Evolutionary conservation across 805 yeast genomes (phyloP).

Genomic region (Pichia phayaonensis): DNA sequence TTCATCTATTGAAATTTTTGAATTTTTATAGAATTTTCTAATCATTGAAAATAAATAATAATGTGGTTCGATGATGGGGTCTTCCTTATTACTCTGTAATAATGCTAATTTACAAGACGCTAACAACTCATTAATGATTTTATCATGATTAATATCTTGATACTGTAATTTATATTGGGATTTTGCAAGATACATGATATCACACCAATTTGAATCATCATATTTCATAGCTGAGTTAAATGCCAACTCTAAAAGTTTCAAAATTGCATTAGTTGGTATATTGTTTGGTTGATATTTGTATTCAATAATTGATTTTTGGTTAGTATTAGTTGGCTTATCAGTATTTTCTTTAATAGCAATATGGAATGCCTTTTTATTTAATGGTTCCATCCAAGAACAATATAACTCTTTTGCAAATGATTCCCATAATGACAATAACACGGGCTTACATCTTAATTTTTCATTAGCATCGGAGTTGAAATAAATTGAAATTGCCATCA

Average conservation of each 20-base stretch:
- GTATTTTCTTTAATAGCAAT: constrained; percentile 16
- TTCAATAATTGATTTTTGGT: neutral
- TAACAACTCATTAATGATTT: constrained; percentile 35
- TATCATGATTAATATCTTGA: constrained; percentile 3
- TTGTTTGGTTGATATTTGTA: constrained; percentile 1
- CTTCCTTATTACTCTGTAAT: constrained; percentile 34
- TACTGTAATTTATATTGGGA: constrained; percentile 42
- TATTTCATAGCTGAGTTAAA: constrained; percentile 40
- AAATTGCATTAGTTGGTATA: constrained; percentile 11
- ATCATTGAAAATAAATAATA: constrained; percentile 52
- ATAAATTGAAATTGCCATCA: constrained; percentile 56
- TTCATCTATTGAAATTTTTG: constrained; percentile 26
- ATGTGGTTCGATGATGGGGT: constrained; percentile 70
- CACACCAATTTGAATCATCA: constrained; percentile 50
- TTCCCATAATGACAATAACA: constrained; percentile 41
- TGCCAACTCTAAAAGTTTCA: constrained; percentile 33
- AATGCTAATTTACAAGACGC: constrained; percentile 39
- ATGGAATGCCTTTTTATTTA: constrained; percentile 53
- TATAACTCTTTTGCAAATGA: constrained; percentile 51
- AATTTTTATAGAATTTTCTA: constrained; percentile 45
- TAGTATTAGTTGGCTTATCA: too few species aligned
- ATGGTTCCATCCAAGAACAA: constrained; percentile 52
- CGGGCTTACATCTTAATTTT: constrained; percentile 24
- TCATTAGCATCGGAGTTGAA: constrained; percentile 17
- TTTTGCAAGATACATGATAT: constrained; percentile 51